These are phyloP conservation scores for Passiflora organensis DNA, from an alignment of 345 rosid genomes.

Conservation along the genomic window DNA sequence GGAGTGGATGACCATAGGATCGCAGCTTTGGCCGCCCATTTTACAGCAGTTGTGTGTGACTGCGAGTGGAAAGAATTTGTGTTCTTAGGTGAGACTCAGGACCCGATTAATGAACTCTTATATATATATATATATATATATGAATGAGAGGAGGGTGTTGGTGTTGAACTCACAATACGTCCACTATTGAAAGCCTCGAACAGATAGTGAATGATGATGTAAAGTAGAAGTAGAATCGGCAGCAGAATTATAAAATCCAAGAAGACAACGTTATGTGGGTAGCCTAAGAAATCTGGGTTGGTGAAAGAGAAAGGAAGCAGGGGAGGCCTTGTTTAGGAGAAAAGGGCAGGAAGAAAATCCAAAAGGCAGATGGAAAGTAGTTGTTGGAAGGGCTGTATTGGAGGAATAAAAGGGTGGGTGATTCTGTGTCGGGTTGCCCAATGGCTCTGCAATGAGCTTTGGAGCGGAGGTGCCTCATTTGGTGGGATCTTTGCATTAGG, in stretches of 20 bases:
- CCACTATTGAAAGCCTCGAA: neutral
- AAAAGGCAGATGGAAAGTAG: constrained; percentile 19
- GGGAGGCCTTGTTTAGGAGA: constrained; percentile 13
- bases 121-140: constrained; percentile 23
- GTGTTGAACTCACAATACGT: neutral
- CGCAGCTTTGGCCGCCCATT: constrained; percentile 33
- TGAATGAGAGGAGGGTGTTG: neutral
- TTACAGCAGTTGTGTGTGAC: neutral
- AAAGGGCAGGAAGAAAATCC: constrained; percentile 13
- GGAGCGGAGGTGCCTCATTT: constrained; percentile 21
- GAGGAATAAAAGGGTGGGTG: constrained; percentile 18
- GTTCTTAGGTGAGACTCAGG: neutral
- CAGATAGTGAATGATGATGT: constrained; percentile 15
- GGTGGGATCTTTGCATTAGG: constrained; percentile 17
- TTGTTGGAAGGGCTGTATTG: constrained; percentile 18
- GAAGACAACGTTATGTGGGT: constrained; percentile 19
- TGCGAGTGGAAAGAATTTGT: neutral
- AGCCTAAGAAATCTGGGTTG: constrained; percentile 11
- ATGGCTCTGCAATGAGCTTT: constrained; percentile 8
- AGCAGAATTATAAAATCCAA: constrained; percentile 23
- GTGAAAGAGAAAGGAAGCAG: constrained; percentile 13
- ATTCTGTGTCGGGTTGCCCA: constrained; percentile 17
- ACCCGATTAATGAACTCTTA: constrained; percentile 7
- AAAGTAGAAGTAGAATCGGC: constrained; percentile 18
- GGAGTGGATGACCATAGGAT: constrained; percentile 24